Evolutionary conservation across 345 rosid species (phyloP).

Genomic region (Pugionium cornutum): DNA sequence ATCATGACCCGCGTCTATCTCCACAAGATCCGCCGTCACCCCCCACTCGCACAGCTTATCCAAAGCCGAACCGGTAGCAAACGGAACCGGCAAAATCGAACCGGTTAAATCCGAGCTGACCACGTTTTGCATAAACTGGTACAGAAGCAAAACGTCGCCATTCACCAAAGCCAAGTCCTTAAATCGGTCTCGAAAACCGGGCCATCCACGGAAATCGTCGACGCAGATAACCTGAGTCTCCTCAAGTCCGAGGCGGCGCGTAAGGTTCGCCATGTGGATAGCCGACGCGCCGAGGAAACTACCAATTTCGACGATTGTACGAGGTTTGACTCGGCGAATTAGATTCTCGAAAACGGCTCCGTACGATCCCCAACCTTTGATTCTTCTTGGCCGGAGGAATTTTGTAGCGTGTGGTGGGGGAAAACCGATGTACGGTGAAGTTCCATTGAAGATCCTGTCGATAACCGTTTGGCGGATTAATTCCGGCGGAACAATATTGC

Average conservation of each 20-base stretch:
- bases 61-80: constrained; percentile 60
- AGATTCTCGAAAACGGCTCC: constrained; percentile 59
- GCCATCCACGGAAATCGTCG: constrained; percentile 84
- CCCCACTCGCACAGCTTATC: constrained; percentile 68
- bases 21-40: constrained; percentile 56
- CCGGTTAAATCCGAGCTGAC: constrained; percentile 39
- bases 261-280: constrained; percentile 69
- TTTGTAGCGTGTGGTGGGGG: constrained; percentile 50
- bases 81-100: constrained; percentile 61
- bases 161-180: constrained; percentile 49
- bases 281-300: constrained; percentile 79
- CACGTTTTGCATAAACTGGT: constrained; percentile 71
- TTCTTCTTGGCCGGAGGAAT: constrained; percentile 39
- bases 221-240: constrained; percentile 58
- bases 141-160: constrained; percentile 60
- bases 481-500: constrained; percentile 43
- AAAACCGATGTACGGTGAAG: constrained; percentile 57
- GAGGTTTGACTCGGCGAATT: constrained; percentile 53
- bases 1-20: constrained; percentile 75
- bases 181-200: constrained; percentile 60
- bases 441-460: constrained; percentile 50
- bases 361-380: constrained; percentile 75
- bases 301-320: constrained; percentile 63
- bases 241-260: constrained; percentile 52
- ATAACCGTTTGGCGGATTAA: constrained; percentile 48